Conservation (phyloP, 225 moss, liverwort and hornwort species). For the Sphagnum contortum region DNA sequence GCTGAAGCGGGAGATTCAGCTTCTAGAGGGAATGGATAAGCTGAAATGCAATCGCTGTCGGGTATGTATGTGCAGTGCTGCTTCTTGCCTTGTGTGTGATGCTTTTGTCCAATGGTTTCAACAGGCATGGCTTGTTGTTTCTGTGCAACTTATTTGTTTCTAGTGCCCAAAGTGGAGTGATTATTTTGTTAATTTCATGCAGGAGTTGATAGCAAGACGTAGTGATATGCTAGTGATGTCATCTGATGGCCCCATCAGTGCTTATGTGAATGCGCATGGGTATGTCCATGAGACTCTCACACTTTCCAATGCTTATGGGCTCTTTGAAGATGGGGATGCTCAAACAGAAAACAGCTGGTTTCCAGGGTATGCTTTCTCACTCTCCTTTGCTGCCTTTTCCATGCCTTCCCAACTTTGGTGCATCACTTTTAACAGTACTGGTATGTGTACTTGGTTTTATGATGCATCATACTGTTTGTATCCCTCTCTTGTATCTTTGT, state of each 20-base stretch:
- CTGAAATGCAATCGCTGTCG: conserved; percentile 72
- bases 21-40: conserved; percentile 81
- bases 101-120: neutral
- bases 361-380: conserved; percentile 49
- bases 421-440: too few species aligned
- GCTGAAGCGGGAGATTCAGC: conserved; percentile 80
- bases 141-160: neutral
- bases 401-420: neutral
- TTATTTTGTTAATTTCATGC: conserved; percentile 6
- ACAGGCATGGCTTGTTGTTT: neutral
- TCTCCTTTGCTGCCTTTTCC: neutral
- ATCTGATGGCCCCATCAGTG: conserved; percentile 83
- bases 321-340: conserved; percentile 59
- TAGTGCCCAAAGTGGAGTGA: neutral
- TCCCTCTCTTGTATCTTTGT: neutral
- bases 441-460: too few species aligned
- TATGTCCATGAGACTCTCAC: conserved; percentile 91
- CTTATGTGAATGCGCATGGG: conserved; percentile 77
- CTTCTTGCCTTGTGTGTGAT: conserved; percentile 3
- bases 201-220: conserved; percentile 80
- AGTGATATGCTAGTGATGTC: conserved; percentile 93
- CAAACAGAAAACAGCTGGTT: conserved; percentile 96
- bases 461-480: too few species aligned
- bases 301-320: conserved; percentile 65
- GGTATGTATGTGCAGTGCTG: conserved; percentile 18